Percentiles rank a stretch among this genome's conserved stretches.
Conservation (phyloP, 139 green algal genomes). For the Chlorella sp. region DNA sequence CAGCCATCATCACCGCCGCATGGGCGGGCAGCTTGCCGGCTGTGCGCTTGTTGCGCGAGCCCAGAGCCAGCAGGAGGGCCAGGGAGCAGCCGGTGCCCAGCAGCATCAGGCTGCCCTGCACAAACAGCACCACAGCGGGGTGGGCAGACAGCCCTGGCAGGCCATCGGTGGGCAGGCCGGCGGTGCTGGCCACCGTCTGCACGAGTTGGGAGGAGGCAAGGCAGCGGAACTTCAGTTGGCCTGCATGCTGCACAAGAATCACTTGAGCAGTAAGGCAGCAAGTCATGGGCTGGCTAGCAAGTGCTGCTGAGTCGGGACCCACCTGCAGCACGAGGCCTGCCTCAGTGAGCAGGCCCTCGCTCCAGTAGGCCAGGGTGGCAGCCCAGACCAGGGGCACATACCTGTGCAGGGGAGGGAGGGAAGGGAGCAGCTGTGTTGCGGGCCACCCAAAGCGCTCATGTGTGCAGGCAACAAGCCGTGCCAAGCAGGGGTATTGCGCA, state of each 20-base stretch:
- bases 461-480: too few species aligned
- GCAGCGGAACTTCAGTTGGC: too few species aligned
- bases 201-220: not conserved
- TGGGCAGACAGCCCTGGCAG: not conserved
- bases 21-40: not conserved
- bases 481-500: too few species aligned
- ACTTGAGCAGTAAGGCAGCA: too few species aligned
- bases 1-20: not conserved
- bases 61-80: not conserved
- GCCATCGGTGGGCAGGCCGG: not conserved
- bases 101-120: not conserved
- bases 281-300: too few species aligned
- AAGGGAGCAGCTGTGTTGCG: too few species aligned
- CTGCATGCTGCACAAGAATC: too few species aligned
- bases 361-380: not conserved
- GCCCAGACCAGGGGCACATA: not conserved
- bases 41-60: not conserved
- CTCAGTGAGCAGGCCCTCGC: not conserved
- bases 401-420: not conserved
- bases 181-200: not conserved
- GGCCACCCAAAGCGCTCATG: too few species aligned
- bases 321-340: not conserved
- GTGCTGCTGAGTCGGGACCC: too few species aligned
- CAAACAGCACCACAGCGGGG: not conserved
- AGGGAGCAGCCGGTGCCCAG: not conserved